A percentile compares a stretch with the other conserved stretches of the same genome.
phyloP scores from a whole-genome alignment of 192 early-diverging fungal genomes.

The Backusella tuberculispora region DNA sequence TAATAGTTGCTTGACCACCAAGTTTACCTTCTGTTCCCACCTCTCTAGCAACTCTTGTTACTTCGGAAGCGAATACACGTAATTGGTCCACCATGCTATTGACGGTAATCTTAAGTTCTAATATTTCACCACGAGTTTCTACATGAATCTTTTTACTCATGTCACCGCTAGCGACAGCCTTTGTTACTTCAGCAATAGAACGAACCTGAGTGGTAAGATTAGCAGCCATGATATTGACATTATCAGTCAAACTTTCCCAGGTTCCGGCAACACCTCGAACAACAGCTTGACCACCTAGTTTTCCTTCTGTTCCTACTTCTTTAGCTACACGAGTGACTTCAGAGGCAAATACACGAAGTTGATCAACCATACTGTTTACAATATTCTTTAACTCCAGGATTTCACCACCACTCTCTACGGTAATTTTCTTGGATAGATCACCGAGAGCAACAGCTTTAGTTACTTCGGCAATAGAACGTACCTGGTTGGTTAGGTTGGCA shows the following conservation, averaged over 20 bases:
- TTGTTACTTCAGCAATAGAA: conserved; percentile 54
- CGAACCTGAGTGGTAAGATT: conserved; percentile 55
- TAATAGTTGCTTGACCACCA: conserved; percentile 61
- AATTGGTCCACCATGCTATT: conserved; percentile 75
- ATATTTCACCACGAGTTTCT: conserved; percentile 55
- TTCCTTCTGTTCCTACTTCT: conserved; percentile 74
- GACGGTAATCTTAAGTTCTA: conserved; percentile 55
- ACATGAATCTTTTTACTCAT: conserved; percentile 47
- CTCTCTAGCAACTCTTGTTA: conserved; percentile 66
- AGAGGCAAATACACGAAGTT: conserved; percentile 60
- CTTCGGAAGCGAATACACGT: conserved; percentile 63
- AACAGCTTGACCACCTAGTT: conserved; percentile 76
- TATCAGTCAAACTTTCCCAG: conserved; percentile 73
- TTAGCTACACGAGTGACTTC: conserved; percentile 68
- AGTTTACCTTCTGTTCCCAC: conserved; percentile 64
- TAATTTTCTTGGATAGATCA: conserved; percentile 55
- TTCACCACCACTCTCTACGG: conserved; percentile 56
- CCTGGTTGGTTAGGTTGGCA: conserved; percentile 57
- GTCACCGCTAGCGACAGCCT: conserved; percentile 53
- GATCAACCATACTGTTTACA: conserved; percentile 68
- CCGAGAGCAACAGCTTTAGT: conserved; percentile 58
- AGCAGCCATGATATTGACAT: conserved; percentile 58
- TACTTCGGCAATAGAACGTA: conserved; percentile 62
- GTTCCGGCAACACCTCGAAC: conserved; percentile 73
- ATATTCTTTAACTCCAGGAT: conserved; percentile 63